Percentiles rank a stretch among this genome's conserved stretches.
phyloP scores from a whole-genome alignment of 1,284 basidiomycete genomes.

The Leccinum pallidistipes region DNA sequence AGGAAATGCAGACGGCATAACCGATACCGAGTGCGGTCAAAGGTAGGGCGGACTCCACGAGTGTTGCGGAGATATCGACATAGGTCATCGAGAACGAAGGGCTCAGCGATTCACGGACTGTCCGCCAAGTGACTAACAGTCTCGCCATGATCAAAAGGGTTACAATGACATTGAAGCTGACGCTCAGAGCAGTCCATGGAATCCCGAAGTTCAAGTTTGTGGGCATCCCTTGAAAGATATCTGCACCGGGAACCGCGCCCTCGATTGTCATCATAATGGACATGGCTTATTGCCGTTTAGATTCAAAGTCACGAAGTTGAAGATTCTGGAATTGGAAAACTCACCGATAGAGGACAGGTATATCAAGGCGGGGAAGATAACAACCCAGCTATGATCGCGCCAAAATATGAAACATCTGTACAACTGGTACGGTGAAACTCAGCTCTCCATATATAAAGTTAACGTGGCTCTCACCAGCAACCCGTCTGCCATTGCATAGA shows the following conservation, averaged over 20 bases:
- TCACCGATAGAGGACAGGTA: constrained; percentile 1
- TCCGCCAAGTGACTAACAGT: background rate
- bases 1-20: background rate
- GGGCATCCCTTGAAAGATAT: constrained; percentile 1
- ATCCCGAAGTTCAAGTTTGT: background rate
- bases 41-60: constrained; percentile 7
- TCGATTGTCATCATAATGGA: constrained; percentile 1
- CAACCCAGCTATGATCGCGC: background rate
- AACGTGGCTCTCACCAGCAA: constrained; percentile 2
- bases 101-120: background rate
- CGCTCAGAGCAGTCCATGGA: constrained; percentile 2
- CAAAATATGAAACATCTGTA: constrained; percentile 7
- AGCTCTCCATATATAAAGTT: background rate
- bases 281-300: background rate
- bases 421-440: background rate
- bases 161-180: constrained; percentile 9
- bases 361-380: constrained; percentile 1
- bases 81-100: background rate
- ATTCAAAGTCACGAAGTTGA: background rate
- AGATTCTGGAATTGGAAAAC: background rate
- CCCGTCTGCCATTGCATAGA: constrained; percentile 5
- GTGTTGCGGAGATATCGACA: constrained; percentile 3
- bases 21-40: constrained; percentile 1
- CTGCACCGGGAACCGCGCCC: background rate
- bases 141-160: constrained; percentile 1